These are phyloP conservation scores for Jamesozyma jinghongensis DNA, from an alignment of 805 yeast species.

Conservation along the genomic window DNA sequence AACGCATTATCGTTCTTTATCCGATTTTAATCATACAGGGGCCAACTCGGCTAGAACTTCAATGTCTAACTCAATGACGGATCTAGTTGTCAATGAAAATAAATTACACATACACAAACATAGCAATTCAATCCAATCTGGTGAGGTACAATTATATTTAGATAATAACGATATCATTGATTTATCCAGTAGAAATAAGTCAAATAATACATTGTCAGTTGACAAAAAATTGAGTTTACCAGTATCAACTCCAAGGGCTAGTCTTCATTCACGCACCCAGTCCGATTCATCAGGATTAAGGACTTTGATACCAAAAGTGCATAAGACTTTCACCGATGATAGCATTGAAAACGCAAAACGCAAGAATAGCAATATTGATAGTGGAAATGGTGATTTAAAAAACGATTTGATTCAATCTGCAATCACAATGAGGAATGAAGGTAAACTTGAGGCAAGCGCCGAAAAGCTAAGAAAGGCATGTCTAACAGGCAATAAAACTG, in stretches of 20 bases:
- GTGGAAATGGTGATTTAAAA: not conserved
- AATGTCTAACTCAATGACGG: not conserved
- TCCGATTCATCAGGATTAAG: too few species aligned
- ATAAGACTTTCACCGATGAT: too few species aligned
- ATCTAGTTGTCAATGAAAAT: too few species aligned
- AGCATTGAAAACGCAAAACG: too few species aligned
- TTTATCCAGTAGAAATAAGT: not conserved
- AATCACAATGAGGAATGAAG: constrained; percentile 42
- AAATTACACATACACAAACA: not conserved
- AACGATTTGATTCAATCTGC: constrained; percentile 26
- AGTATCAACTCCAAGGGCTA: too few species aligned
- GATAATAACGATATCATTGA: constrained; percentile 5
- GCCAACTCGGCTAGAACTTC: not conserved
- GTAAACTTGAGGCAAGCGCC: constrained; percentile 59
- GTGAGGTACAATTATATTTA: constrained; percentile 1
- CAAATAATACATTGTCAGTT: too few species aligned
- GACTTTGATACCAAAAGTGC: too few species aligned
- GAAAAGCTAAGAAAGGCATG: constrained; percentile 61
- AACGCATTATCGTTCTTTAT: constrained; percentile 5
- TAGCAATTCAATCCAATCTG: constrained; percentile 3
- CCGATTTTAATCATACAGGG: constrained; percentile 1
- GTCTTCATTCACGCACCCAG: too few species aligned
- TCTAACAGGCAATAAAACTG: constrained; percentile 49
- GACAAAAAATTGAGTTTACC: too few species aligned
- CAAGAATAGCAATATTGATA: too few species aligned